Evolutionary conservation across 1,284 basidiomycete species (phyloP), one percentile per base, ranked within the genome.

Genomic region (Anthracocystis setariae): DNA sequence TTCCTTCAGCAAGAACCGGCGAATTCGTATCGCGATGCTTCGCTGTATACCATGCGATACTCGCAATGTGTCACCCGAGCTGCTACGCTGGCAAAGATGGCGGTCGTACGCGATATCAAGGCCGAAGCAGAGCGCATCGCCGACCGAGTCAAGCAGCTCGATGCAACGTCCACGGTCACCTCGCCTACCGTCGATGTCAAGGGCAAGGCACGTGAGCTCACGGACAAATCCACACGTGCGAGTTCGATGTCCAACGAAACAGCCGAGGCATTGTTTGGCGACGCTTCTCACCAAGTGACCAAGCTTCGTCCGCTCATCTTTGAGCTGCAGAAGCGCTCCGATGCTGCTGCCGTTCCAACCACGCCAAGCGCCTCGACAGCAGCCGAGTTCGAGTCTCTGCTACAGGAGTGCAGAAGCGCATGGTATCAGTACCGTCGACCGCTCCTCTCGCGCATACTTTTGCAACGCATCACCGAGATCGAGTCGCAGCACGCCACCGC

Each of bases 41-140:
- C 59, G 5, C 63, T 81, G 8, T 81, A 81, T 48, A 61, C 69
- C 3, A 74, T 81, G 76, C 68, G 79, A 8, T 79, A 78, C 47
- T 69, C 77, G 29, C 74, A 78, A 33, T 79, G 76, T 55, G 56
- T 78, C 25, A 70, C 72, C 0, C 45, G 77, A 10, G 77, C 73
- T 24, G 76, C 68, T 8, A 73, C 66, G 10, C 54, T 79, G 2
- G 74, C 69, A 17, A 73, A 74, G 49, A 62, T 79, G 63, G 73
- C 64, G 12, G 61, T 73, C 21, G 49, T 66, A 5, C 42, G 57
- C n/a, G 46, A 59, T 5, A 51, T 66, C 24, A 69, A 61, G 42
- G 20, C 63, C 1, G 29, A 61, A 21, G 40, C 49, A 12, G 53
- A 65, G 2, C 43, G 56, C 12, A 45, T 47, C 0, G 50, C 53